Base-by-base conservation (phyloP, 495 filamentous ascomycete species). In the Trichoderma virens region DNA sequence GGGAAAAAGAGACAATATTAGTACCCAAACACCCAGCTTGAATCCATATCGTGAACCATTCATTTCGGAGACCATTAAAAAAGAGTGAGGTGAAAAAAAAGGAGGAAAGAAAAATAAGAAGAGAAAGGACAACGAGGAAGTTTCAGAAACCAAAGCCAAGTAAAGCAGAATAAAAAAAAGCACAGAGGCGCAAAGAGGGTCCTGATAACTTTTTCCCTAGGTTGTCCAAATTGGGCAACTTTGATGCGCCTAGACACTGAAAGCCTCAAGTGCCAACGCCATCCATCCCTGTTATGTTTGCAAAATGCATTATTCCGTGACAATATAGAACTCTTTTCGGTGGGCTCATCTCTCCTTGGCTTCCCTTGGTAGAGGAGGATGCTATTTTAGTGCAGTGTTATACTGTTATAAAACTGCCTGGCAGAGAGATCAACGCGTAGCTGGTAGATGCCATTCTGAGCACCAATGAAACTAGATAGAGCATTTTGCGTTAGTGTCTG, bases 381-480 rank as follows among this genome's bases (percentile, higher is more conserved):
- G 27, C 38, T 14, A 0, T 34, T 23, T 83, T 67, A 91, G 62
- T 87, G 79, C 65, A 83, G 80, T 27, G 76, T 75, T 45, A 88
- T 76, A 35, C 80, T 79, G 30, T 89, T 88, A 68, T 86, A 89
- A 5, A 82, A 79, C 72, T 85, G 89, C 64, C 89, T 80, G 60
- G 83, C 82, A n/a, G 79, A 70, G 25, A 86, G 70, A 69, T 93
- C 88, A 63, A 92, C 77, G 27, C 80, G 80, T 66, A 86, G 89
- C 73, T 92, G 87, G 65, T 89, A 87, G 20, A 93, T 88, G 23
- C 90, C 90, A 60, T 88, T 81, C 62, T 89, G 80, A 3, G 88
- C 88, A n/a, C 82, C 90, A 68, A 90, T 79, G 67, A 86, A 91
- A 65, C 90, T 91, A 64, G 8, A 62, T 30, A 28, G 1, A 9